Conservation (phyloP, 1,139 yeast species). For the Yamadazyma triangularis region DNA sequence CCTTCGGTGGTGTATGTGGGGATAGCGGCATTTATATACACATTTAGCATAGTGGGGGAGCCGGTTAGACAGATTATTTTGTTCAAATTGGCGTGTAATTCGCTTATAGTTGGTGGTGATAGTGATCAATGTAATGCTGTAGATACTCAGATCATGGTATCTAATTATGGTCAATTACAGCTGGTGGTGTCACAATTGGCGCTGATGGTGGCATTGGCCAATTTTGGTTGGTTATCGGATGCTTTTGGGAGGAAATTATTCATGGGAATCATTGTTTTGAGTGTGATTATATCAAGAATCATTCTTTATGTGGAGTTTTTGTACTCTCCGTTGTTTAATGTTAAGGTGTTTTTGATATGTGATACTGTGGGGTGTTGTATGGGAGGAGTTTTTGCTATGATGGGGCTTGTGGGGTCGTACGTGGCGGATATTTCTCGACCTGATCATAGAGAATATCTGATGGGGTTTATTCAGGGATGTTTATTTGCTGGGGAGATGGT, state of each 20-base stretch:
- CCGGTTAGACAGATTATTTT: conserved; percentile 30
- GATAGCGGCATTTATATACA: conserved; percentile 21
- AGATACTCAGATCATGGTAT: conserved; percentile 31
- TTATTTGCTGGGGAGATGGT: conserved; percentile 57
- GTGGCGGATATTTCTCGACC: conserved; percentile 62
- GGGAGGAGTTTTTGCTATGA: conserved; percentile 52
- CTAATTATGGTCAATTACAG: conserved; percentile 31
- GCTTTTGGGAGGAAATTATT: conserved; percentile 54
- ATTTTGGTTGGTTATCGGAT: conserved; percentile 62
- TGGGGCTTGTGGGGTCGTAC: conserved; percentile 56
- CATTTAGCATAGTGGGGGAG: conserved; percentile 29
- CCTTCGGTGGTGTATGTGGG: background rate
- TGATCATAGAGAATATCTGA: conserved; percentile 45
- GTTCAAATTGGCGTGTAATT: conserved; percentile 37
- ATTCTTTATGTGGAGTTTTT: conserved; percentile 27
- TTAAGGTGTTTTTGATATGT: conserved; percentile 28
- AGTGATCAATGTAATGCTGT: conserved; percentile 24
- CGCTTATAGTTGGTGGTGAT: conserved; percentile 5
- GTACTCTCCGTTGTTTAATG: conserved; percentile 24
- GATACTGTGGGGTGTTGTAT: conserved; percentile 42
- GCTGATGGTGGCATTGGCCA: conserved; percentile 38
- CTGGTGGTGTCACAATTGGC: conserved; percentile 23
- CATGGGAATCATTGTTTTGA: conserved; percentile 29
- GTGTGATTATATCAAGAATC: conserved; percentile 21
- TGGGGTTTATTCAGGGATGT: conserved; percentile 56